A percentile compares a stretch with the other conserved stretches of the same genome.
phyloP scores from a whole-genome alignment of 2,329 filamentous ascomycete species.

The Colletotrichum kahawae region DNA sequence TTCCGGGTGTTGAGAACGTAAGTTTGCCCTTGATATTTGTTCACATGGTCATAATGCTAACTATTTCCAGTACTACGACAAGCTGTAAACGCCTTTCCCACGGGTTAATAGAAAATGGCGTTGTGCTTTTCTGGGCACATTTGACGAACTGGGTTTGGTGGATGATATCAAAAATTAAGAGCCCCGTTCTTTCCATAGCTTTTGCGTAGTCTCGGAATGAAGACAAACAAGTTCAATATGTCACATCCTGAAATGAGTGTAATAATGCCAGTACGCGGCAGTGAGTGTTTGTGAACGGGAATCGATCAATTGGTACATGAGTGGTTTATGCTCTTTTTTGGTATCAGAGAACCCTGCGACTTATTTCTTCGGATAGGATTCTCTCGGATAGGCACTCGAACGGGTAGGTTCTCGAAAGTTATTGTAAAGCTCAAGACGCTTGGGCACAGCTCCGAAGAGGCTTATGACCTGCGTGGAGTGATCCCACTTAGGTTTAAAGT shows the following conservation, averaged over 20 bases:
- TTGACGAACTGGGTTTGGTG: constrained; percentile 43
- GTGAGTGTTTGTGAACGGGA: neutral
- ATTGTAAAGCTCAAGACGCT: neutral
- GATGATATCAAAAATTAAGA: constrained; percentile 34
- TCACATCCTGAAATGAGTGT: neutral
- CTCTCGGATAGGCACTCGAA: neutral
- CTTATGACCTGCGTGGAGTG: neutral
- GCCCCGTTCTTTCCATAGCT: constrained; percentile 23
- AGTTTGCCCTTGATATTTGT: constrained; percentile 49
- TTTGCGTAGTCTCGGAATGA: constrained; percentile 22
- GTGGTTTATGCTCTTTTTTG: neutral
- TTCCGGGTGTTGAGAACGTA: constrained; percentile 94
- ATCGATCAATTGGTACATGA: neutral
- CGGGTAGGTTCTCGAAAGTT: neutral
- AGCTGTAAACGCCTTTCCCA: constrained; percentile 75
- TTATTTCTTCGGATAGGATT: no score
- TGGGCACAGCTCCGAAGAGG: neutral
- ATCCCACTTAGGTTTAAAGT: constrained; percentile 18
- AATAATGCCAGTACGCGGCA: neutral
- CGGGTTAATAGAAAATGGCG: constrained; percentile 50
- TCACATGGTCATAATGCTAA: constrained; percentile 26
- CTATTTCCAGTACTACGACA: constrained; percentile 86
- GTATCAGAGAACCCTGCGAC: neutral
- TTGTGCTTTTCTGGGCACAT: constrained; percentile 47
- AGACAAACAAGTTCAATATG: constrained; percentile 19